phyloP scores from a whole-genome alignment of 495 filamentous ascomycete species.

The Oidiodendron maius region DNA sequence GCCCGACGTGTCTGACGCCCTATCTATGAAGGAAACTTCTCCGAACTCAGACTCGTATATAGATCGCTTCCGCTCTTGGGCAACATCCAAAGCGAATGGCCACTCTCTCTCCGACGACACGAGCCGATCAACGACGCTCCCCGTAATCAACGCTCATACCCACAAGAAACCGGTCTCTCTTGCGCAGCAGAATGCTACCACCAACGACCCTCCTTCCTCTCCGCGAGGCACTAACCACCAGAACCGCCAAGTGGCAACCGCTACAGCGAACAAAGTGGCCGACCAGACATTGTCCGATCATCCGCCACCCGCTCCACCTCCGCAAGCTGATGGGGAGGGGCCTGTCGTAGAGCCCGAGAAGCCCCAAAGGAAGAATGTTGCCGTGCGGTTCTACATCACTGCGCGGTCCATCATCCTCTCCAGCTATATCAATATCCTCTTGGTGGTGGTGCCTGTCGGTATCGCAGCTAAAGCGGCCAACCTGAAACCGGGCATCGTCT shows the following conservation, averaged over 20 bases:
- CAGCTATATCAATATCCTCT: conserved; percentile 73
- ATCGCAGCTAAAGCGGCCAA: conserved; percentile 55
- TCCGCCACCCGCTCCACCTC: conserved; percentile 43
- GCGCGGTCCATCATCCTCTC: conserved; percentile 50
- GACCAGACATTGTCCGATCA: conserved; percentile 26
- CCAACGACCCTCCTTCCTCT: conserved; percentile 13
- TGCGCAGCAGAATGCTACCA: conserved; percentile 10
- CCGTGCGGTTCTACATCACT: conserved; percentile 41
- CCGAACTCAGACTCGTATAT: conserved; percentile 36
- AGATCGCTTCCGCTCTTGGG: conserved; percentile 56
- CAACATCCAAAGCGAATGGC: conserved; percentile 48
- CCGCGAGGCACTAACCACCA: conserved; percentile 9
- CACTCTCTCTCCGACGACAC: conserved; percentile 30
- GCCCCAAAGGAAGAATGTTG: conserved; percentile 34
- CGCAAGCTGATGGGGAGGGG: conserved; percentile 50
- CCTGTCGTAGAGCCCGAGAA: conserved; percentile 37
- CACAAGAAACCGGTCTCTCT: background rate
- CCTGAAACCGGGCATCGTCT: conserved; percentile 38
- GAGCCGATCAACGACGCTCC: conserved; percentile 28
- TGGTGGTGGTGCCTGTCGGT: conserved; percentile 72
- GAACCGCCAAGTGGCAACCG: conserved; percentile 15
- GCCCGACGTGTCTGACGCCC: conserved; percentile 14
- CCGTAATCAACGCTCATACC: conserved; percentile 24
- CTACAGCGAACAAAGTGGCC: conserved; percentile 26
- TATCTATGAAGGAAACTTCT: conserved; percentile 62